A percentile compares a stretch with the other conserved stretches of the same genome.
Conservation (phyloP, 768 basidiomycete genomes). For the Naganishia antarctica region DNA sequence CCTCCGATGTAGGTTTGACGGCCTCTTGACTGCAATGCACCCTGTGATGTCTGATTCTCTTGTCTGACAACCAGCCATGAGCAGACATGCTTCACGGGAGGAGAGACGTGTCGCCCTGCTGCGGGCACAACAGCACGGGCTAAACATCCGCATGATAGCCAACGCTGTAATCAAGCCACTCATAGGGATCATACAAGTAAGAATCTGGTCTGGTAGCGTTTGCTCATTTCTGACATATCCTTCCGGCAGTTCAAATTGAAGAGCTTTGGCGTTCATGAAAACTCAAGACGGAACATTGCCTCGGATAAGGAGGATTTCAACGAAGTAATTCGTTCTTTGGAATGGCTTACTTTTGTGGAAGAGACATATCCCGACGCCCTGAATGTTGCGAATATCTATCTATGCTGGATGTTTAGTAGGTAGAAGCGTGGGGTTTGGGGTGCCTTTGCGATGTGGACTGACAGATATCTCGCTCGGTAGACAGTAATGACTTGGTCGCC, state of each 20-base stretch:
- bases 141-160: slow-evolving; percentile 60
- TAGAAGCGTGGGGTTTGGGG: slow-evolving; percentile 12
- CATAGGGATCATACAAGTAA: slow-evolving; percentile 16
- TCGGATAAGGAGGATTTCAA: slow-evolving; percentile 35
- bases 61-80: neutral
- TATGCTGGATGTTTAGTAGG: slow-evolving; percentile 84
- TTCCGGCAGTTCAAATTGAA: slow-evolving; percentile 2
- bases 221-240: neutral
- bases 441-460: neutral
- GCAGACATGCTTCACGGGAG: slow-evolving; percentile 49
- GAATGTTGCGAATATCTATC: slow-evolving; percentile 77
- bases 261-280: neutral
- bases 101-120: slow-evolving; percentile 68
- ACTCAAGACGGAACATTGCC: slow-evolving; percentile 34
- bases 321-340: slow-evolving; percentile 75
- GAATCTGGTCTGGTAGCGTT: neutral
- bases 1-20: slow-evolving; percentile 56
- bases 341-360: slow-evolving; percentile 81
- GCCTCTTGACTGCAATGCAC: neutral
- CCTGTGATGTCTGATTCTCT: neutral
- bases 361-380: slow-evolving; percentile 72
- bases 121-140: slow-evolving; percentile 73
- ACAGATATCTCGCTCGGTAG: slow-evolving; percentile 49
- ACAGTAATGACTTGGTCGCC: slow-evolving; percentile 66
- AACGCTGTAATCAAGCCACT: slow-evolving; percentile 2